A percentile compares a stretch with the other conserved stretches of the same genome.
Conservation (phyloP, 2,329 filamentous ascomycete genomes). For the Ceratocystis eucalypticola region DNA sequence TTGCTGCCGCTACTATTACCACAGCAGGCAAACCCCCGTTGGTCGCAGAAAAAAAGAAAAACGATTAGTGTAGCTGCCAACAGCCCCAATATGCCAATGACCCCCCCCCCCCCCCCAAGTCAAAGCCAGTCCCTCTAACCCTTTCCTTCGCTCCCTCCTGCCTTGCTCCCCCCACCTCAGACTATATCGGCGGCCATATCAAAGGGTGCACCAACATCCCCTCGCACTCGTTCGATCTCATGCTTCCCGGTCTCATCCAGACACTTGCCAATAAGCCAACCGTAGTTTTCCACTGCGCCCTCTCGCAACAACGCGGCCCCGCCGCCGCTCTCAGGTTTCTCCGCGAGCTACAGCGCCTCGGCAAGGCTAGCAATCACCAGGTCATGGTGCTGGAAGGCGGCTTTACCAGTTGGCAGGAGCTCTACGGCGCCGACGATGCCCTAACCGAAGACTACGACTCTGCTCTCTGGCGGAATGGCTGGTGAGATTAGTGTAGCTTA, state of each 20-base stretch:
- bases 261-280: conserved; percentile 62
- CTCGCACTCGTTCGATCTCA: conserved; percentile 55
- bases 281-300: conserved; percentile 87
- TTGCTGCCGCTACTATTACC: too few species aligned
- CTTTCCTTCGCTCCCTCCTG: not conserved
- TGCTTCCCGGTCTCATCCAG: conserved; percentile 69
- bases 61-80: too few species aligned
- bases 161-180: conserved; percentile 32
- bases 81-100: too few species aligned
- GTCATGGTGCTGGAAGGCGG: conserved; percentile 73
- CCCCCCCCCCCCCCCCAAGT: not conserved
- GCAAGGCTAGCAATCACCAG: conserved; percentile 41
- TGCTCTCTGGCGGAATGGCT: conserved; percentile 54
- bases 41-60: not conserved
- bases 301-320: conserved; percentile 84
- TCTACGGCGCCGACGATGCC: conserved; percentile 60
- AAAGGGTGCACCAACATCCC: conserved; percentile 63
- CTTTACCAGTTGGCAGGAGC: conserved; percentile 81
- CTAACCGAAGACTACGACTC: conserved; percentile 75
- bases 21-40: not conserved
- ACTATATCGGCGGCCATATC: conserved; percentile 87
- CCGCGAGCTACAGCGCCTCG: conserved; percentile 26
- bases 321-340: conserved; percentile 69
- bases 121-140: not conserved
- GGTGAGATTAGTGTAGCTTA: not conserved